These are phyloP conservation scores for Pseudovirgaria hyperparasitica DNA, from an alignment of 2,329 filamentous ascomycete genomes.

Conservation along the genomic window DNA sequence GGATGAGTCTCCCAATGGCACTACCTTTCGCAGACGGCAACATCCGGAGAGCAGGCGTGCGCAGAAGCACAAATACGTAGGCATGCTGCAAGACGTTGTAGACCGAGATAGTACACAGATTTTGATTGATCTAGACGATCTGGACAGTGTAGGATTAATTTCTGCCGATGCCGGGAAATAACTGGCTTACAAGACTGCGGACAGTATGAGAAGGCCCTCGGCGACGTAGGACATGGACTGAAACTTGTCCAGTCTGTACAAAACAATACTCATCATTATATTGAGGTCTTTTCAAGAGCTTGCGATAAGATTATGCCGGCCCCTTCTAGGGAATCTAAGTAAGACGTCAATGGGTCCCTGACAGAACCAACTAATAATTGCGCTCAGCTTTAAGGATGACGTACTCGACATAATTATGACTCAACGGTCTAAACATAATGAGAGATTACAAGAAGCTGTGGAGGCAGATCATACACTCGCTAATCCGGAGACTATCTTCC, in stretches of 20 bases:
- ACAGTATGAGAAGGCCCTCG: conserved; percentile 61
- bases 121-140: conserved; percentile 77
- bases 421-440: conserved; percentile 76
- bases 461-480: conserved; percentile 41
- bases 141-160: conserved; percentile 51
- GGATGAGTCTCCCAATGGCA: conserved; percentile 79
- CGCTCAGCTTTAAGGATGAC: conserved; percentile 81
- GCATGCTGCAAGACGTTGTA: conserved; percentile 74
- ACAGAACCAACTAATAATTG: conserved; percentile 12
- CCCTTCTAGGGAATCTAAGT: conserved; percentile 66
- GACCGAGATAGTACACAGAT: conserved; percentile 68
- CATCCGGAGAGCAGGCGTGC: conserved; percentile 20
- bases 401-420: conserved; percentile 95
- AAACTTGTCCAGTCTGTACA: conserved; percentile 76
- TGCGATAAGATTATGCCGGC: conserved; percentile 77
- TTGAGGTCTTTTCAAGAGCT: conserved; percentile 79
- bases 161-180: conserved; percentile 1
- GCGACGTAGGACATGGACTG: conserved; percentile 43
- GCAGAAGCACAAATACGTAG: conserved; percentile 76
- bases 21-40: conserved; percentile 40
- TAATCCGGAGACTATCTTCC: conserved; percentile 67
- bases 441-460: conserved; percentile 45
- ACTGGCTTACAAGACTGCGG: background rate
- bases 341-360: conserved; percentile 19
- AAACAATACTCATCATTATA: conserved; percentile 86